Evolutionary conservation across 192 early-diverging fungal species (phyloP).

Genomic region (Obelidium mucronatum): DNA sequence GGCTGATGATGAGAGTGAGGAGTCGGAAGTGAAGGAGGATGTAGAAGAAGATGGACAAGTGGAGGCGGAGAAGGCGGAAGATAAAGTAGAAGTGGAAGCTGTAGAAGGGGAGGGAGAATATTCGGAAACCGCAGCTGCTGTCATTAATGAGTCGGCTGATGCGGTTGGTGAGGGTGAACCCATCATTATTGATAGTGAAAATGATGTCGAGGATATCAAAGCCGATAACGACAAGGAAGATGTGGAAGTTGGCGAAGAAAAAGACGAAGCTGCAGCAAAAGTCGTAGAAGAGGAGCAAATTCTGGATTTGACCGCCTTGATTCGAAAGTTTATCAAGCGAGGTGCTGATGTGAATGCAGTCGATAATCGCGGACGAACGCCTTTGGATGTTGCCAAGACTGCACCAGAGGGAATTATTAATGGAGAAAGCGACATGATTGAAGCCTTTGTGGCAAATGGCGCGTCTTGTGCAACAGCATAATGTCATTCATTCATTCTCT

Average conservation of each 20-base stretch:
- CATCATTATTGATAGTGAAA: too few relatives aligned
- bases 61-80: not conserved
- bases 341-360: constrained; percentile 8
- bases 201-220: not conserved
- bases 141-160: too few relatives aligned
- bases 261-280: not conserved
- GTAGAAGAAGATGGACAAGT: not conserved
- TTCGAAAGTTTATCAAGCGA: not conserved
- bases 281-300: not conserved
- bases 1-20: not conserved
- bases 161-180: too few relatives aligned
- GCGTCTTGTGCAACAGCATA: too few relatives aligned
- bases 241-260: not conserved
- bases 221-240: not conserved
- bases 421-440: not conserved
- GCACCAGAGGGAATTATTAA: not conserved
- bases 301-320: not conserved
- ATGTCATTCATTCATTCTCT: too few relatives aligned
- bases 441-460: not conserved
- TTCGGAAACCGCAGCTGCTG: too few relatives aligned
- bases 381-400: constrained; percentile 8
- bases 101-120: not conserved
- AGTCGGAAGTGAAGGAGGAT: not conserved
- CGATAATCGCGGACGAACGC: not conserved
- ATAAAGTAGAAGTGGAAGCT: not conserved